Percentiles rank a stretch among this genome's conserved stretches.
phyloP scores from a whole-genome alignment of 202 grass and related monocot genomes.

The Miscanthus sacchariflorus region DNA sequence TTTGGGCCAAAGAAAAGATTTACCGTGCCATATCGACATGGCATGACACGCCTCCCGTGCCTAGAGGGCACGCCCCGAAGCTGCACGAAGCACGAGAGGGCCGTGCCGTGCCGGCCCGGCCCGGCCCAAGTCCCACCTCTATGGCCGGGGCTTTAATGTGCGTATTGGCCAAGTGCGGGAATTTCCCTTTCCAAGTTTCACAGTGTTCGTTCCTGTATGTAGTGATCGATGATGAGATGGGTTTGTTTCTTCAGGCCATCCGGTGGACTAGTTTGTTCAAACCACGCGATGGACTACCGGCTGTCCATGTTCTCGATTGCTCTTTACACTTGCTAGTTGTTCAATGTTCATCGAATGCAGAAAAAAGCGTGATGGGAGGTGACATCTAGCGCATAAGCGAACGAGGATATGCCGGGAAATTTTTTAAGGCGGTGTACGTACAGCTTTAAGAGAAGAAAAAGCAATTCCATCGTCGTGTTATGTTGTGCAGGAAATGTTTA shows the following conservation, averaged over 20 bases:
- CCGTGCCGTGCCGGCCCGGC: too few species aligned
- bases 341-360: not conserved
- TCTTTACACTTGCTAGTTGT: not conserved
- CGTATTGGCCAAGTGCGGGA: not conserved
- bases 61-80: too few species aligned
- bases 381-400: conserved; percentile 21
- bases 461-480: conserved; percentile 33
- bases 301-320: not conserved
- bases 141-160: not conserved
- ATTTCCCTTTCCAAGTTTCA: not conserved
- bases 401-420: not conserved
- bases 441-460: conserved; percentile 3
- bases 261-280: not conserved
- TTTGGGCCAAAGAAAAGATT: too few species aligned
- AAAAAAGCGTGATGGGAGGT: conserved; percentile 2
- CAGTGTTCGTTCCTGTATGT: too few species aligned
- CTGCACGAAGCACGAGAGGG: too few species aligned
- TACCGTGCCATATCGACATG: too few species aligned
- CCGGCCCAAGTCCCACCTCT: too few species aligned
- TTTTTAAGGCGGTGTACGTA: not conserved
- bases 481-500: conserved; percentile 11
- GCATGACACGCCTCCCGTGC: too few species aligned
- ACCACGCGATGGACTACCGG: not conserved
- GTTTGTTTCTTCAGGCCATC: not conserved
- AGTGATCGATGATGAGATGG: not conserved